Evolutionary conservation across 176 grass and related monocot genomes (phyloP), one percentile per base, ranked within the genome.

Genomic region (Aegilops umbellulata): DNA sequence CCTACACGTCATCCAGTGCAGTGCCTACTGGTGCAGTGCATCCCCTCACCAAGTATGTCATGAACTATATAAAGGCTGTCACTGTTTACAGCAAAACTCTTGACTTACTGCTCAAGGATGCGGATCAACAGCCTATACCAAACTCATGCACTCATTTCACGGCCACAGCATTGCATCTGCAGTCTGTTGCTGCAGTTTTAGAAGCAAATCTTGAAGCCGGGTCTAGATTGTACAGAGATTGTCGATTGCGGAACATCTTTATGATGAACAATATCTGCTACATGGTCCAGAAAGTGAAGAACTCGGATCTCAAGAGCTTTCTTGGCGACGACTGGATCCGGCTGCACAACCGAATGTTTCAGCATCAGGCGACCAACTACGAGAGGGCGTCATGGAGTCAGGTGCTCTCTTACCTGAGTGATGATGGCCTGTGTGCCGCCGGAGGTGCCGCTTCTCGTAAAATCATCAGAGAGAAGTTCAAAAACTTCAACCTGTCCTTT

Each of bases 221-320:
- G 34, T 95, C 90, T 74, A 76, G 73, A 60, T 65, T 95, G 57
- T 96, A 96, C 76, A 84, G 70, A 70, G 88, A 96, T 83, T 79
- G 76, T 74, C 77, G 92, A 46, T 84, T 98, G n/a, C 78, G 83
- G 82, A 92, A 58, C 80, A 83, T 98, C 35, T 98, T 96, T 77
- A 91, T 98, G 92, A 96, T 95, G 94, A 98, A 96, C 82, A 96
- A 95, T 68, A 86, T 96, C 85, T 87, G 58, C 67, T 98, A 98
- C 82, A 98, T 98, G 97, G 92, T 96, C 62, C 88, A 96, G 81
- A 98, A 99, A 90, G 97, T 98, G 38, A 96, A 88, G 76, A 84
- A 90, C 42, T 92, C 94, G 8, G 97, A 98, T 19, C 92, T 98
- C 13, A 90, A 90, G 86, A 92, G 65, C 34, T 94, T 96, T 85